These are phyloP conservation scores for Tricholoma hemisulphureum DNA, from an alignment of 768 basidiomycete genomes.

Conservation along the genomic window DNA sequence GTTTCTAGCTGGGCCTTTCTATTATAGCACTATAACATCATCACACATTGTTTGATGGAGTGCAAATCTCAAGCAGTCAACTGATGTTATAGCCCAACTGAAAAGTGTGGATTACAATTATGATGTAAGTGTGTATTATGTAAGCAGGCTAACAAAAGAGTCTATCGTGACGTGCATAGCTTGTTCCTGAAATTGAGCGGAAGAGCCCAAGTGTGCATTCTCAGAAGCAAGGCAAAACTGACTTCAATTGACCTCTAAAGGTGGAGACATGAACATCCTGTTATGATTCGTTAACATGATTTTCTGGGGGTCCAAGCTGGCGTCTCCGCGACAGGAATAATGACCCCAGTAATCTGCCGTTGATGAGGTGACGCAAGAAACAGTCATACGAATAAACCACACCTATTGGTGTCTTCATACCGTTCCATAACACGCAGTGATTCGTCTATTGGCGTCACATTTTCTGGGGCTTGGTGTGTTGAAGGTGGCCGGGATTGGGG, in stretches of 20 bases:
- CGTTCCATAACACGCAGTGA: slow-evolving; percentile 48
- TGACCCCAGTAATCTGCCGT: slow-evolving; percentile 56
- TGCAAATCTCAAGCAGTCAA: too few relatives aligned
- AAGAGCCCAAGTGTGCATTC: background rate
- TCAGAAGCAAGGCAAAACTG: background rate
- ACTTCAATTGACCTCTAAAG: too few relatives aligned
- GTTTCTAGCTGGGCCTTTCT: too few relatives aligned
- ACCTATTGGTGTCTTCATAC: slow-evolving; percentile 70
- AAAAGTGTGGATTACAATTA: too few relatives aligned
- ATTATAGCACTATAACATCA: too few relatives aligned
- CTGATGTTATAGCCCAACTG: too few relatives aligned
- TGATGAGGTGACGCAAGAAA: background rate
- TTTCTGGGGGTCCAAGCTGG: slow-evolving; percentile 21
- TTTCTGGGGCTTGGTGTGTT: background rate
- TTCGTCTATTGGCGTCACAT: slow-evolving; percentile 32
- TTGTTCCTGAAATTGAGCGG: background rate
- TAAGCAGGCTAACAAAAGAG: too few relatives aligned
- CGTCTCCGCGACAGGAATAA: slow-evolving; percentile 63
- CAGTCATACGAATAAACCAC: slow-evolving; percentile 11
- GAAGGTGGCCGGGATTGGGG: background rate
- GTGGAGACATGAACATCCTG: background rate
- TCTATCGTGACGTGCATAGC: background rate
- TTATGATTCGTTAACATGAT: background rate
- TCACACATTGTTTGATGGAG: too few relatives aligned
- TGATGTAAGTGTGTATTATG: too few relatives aligned